These are phyloP conservation scores for Phytophthora pini DNA, from an alignment of 352 stramenopile genomes.

Conservation along the genomic window DNA sequence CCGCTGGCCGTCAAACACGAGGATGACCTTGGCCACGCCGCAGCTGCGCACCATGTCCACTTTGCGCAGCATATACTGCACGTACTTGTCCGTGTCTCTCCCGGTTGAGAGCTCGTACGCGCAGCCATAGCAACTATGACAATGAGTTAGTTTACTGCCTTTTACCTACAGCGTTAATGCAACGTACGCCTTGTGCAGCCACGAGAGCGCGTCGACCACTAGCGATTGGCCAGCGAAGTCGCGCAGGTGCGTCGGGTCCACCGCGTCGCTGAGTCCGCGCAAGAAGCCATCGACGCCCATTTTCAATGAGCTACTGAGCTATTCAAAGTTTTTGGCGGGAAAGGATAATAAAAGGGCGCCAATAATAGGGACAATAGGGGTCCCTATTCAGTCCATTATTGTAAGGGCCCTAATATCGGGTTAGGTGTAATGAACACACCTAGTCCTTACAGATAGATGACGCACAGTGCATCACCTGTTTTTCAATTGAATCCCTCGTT, in stretches of 20 bases:
- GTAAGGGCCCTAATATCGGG: too few relatives aligned
- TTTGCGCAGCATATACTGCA: conserved; percentile 81
- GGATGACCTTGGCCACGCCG: conserved; percentile 59
- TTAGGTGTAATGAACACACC: background rate
- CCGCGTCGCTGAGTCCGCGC: conserved; percentile 59
- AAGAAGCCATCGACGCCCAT: conserved; percentile 79
- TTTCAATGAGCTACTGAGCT: background rate
- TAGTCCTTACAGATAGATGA: background rate
- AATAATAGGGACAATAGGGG: too few relatives aligned
- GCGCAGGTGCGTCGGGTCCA: conserved; percentile 60
- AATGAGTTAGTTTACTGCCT: conserved; percentile 5
- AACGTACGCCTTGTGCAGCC: conserved; percentile 83
- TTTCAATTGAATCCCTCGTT: background rate
- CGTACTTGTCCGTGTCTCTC: conserved; percentile 66
- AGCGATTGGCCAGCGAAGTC: conserved; percentile 62
- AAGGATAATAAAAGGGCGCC: too few relatives aligned
- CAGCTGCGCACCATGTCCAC: conserved; percentile 65
- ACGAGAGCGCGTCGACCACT: conserved; percentile 78
- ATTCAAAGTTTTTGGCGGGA: too few relatives aligned
- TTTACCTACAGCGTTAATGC: background rate
- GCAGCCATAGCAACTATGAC: conserved; percentile 73
- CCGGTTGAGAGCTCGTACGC: conserved; percentile 78
- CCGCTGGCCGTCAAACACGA: conserved; percentile 82
- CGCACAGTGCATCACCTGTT: background rate
- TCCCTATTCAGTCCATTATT: too few relatives aligned